Base-by-base conservation (phyloP, 768 basidiomycete species). In the Tremella fuciformis region DNA sequence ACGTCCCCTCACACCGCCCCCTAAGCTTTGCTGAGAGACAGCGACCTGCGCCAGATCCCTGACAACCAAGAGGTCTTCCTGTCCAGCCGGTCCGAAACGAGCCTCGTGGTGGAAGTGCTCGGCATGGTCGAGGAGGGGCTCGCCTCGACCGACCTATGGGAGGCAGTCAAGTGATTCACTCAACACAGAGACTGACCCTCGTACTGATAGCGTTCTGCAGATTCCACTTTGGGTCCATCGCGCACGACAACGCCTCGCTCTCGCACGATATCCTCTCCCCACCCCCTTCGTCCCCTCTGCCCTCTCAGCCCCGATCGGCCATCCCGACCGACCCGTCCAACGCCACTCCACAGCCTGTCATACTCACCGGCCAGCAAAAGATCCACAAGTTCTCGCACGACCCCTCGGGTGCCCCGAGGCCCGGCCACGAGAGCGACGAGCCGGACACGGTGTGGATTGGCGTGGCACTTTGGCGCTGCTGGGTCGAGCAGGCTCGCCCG, bases 21-120 rank as follows among this genome's bases (percentile, higher is more conserved):
- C 39, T 7, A 42, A 13, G 15, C 8, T 15, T 44, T 22, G 19
- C n/a, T 19, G 52, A 18, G 16, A n/a, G 18, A 41, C 47, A 87
- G 86, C 59, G 78, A 81, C 50, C 58, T 86, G 6, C 89, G 94
- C 54, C 89, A 97, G 78, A 81, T 99, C 13, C 93, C 96, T 13
- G 88, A 98, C 73, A 91, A 85, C 3, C 94, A 99, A 76, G 96
- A 98, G 73, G 94, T 96, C 41, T 88, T 91, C 77, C 74, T 96
- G 56, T 86, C 85, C 55, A 83, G 83, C 6, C 77, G 84, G 49
- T 87, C 85, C 4, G 81, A 81, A 50, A 79, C 85, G 65, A 91
- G 87, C 70, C 82, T 93, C 62, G 83, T 98, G 50, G 77, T 96
- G 24, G 96, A 99, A 72, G 83, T 96, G 21, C 79, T 97, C 13